Evolutionary conservation across 352 stramenopile species (phyloP).

Genomic region (Globisporangium abappressorium): DNA sequence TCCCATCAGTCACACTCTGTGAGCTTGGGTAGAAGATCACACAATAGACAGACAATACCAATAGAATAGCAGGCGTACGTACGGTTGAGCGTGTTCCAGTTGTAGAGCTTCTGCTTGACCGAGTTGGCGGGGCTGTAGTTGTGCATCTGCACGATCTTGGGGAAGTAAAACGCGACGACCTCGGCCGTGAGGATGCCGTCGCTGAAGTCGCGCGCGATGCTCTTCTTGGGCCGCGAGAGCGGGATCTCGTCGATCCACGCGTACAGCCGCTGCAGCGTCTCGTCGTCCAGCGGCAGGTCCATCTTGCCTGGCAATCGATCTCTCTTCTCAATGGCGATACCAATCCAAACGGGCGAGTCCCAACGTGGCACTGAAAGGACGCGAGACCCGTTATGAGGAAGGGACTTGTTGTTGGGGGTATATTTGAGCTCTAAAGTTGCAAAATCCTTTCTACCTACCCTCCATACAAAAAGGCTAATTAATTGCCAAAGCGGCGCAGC

Average conservation of each 20-base stretch:
- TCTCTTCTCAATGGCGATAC: not conserved
- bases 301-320: conserved; percentile 19
- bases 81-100: conserved; percentile 94
- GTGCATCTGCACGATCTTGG: conserved; percentile 94
- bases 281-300: conserved; percentile 78
- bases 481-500: conserved; percentile 68
- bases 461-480: conserved; percentile 1
- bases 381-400: conserved; percentile 20
- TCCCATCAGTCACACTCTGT: conserved; percentile 5
- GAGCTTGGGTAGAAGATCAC: not conserved
- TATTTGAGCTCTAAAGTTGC: not conserved
- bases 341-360: not conserved
- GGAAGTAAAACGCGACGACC: conserved; percentile 94
- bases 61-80: conserved; percentile 11
- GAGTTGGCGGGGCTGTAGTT: conserved; percentile 95
- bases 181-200: conserved; percentile 90
- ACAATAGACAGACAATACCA: conserved; percentile 10
- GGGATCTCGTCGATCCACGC: conserved; percentile 95
- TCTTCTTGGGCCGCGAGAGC: conserved; percentile 93
- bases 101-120: conserved; percentile 94
- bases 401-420: not conserved
- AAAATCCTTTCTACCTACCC: not conserved
- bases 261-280: conserved; percentile 92
- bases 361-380: conserved; percentile 23
- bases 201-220: conserved; percentile 95